Conservation (phyloP, 1,284 basidiomycete species). For the Naganishia liquefaciens region DNA sequence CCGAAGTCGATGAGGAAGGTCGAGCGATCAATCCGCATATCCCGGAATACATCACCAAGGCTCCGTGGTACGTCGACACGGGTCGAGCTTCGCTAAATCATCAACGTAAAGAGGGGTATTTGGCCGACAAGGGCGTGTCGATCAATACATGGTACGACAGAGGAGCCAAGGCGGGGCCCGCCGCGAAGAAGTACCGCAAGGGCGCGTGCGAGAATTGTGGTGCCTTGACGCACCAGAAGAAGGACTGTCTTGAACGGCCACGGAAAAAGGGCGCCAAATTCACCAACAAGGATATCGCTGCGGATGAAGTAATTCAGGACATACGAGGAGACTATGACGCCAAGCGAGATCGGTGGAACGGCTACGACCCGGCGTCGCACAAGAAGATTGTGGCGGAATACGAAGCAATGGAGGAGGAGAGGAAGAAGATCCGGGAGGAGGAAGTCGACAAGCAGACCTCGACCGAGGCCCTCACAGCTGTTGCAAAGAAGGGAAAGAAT, state of each 20-base stretch:
- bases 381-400: slow-evolving; percentile 89
- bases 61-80: slow-evolving; percentile 96
- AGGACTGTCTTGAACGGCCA: slow-evolving; percentile 94
- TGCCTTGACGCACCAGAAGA: slow-evolving; percentile 86
- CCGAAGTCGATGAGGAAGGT: slow-evolving; percentile 91
- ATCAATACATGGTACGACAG: slow-evolving; percentile 92
- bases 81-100: slow-evolving; percentile 88
- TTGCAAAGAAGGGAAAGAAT: slow-evolving; percentile 79
- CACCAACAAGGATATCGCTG: slow-evolving; percentile 83
- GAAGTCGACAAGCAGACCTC: slow-evolving; percentile 95
- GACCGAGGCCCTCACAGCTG: slow-evolving; percentile 74
- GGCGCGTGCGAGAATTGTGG: slow-evolving; percentile 99
- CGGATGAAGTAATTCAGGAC: slow-evolving; percentile 86
- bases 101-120: slow-evolving; percentile 69
- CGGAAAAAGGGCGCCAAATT: slow-evolving; percentile 94
- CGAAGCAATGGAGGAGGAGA: slow-evolving; percentile 84
- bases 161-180: slow-evolving; percentile 79
- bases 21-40: slow-evolving; percentile 97
- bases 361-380: slow-evolving; percentile 88
- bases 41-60: slow-evolving; percentile 92
- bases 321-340: slow-evolving; percentile 83
- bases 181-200: slow-evolving; percentile 93
- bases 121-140: slow-evolving; percentile 64
- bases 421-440: slow-evolving; percentile 87
- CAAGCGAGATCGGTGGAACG: slow-evolving; percentile 98